Evolutionary conservation across 176 grass and related monocot species (phyloP), one percentile per base, ranked within the genome.

Genomic region (Cenchrus americanus): DNA sequence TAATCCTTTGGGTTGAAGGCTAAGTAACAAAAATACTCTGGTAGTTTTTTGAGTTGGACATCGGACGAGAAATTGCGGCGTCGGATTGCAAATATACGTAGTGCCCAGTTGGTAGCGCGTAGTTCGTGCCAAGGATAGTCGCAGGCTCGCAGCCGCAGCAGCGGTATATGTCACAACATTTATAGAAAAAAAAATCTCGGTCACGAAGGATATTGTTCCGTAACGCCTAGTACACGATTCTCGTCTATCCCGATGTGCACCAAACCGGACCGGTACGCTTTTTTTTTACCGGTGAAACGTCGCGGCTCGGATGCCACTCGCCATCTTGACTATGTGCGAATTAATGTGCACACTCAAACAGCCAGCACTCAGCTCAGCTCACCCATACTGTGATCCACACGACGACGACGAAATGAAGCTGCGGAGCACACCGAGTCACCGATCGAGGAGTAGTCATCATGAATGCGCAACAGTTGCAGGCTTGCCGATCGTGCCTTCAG

Each of bases 1-100:
- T 69, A 73, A 87, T 75, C 61, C 94, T 97, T 97, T 84, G 79
- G 84, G 82, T 86, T 94, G 26, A 97, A 97, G 94, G 74, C 87
- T 86, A 94, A 88, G 91, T 78, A 61, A 91, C n/a, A 58, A 81
- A 72, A 51, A 51, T 30, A 30, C 27, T 30, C 44, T 14, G 6
- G 24, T 18, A 52, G n/a, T 73, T 42, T 58, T 80, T 80, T 54
- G 83, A 91, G 66, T 61, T 86, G 71, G 72, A 83, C 80, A 51
- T 42, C 74, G 51, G 21, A 67, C 64, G 58, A 11, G 76, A 75
- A 69, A 78, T 74, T 58, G 58, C 83, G 77, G 63, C 60, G 75
- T 80, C 32, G 55, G 13, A 23, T 32, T 57, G 7, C 14, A n/a
- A 84, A 40, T 81, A 43, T 49, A 49, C 47, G 47, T 49, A 11